Percentiles rank a stretch among this genome's conserved stretches.
Conservation (phyloP, 139 green algal genomes). For the Ulvella scutata region DNA sequence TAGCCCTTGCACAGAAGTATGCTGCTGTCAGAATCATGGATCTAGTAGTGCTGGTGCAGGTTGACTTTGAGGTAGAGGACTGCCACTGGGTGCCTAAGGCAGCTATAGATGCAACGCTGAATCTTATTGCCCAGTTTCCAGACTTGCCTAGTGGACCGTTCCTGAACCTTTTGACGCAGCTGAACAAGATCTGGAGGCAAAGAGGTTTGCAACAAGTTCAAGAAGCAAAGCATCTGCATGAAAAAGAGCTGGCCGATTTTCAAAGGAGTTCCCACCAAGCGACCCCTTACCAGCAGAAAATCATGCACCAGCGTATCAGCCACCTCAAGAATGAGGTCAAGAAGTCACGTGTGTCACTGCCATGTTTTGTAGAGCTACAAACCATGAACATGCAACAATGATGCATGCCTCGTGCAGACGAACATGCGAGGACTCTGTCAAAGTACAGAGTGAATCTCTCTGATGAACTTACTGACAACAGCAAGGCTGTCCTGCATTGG, state of each 20-base stretch:
- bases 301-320: background rate
- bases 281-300: background rate
- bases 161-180: background rate
- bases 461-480: background rate
- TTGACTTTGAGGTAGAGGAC: background rate
- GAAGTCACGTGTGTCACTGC: background rate
- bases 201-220: background rate
- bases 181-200: conserved; percentile 1
- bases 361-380: background rate
- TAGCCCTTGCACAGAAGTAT: too few species aligned
- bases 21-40: too few species aligned
- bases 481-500: background rate
- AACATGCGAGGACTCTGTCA: background rate
- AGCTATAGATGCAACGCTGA: background rate
- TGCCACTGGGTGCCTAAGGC: background rate
- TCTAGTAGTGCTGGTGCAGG: background rate
- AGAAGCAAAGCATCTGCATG: background rate
- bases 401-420: background rate
- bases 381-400: background rate
- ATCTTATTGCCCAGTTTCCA: background rate
- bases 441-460: background rate
- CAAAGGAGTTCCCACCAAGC: background rate
- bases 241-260: background rate
- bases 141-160: background rate
- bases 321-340: background rate